These are phyloP conservation scores for Cyclotella atomus DNA, from an alignment of 108 stramenopile genomes.

Conservation along the genomic window DNA sequence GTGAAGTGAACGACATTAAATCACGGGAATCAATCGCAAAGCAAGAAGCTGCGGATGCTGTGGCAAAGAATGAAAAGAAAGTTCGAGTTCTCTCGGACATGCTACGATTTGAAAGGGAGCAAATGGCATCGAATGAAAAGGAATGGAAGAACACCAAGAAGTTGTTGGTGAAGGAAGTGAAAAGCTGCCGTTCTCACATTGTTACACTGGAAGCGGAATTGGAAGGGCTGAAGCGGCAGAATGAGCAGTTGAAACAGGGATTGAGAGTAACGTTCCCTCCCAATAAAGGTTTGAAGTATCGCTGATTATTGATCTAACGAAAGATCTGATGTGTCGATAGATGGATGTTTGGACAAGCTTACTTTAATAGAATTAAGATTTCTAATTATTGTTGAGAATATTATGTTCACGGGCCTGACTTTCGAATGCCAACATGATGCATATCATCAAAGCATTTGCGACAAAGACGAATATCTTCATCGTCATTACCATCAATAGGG, in stretches of 20 bases:
- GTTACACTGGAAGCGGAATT: slow-evolving; percentile 74
- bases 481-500: not conserved
- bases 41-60: slow-evolving; percentile 48
- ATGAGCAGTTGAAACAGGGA: slow-evolving; percentile 65
- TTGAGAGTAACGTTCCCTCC: slow-evolving; percentile 20
- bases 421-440: slow-evolving; percentile 21
- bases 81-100: slow-evolving; percentile 73
- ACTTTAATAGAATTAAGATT: too few species aligned
- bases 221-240: slow-evolving; percentile 78
- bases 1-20: slow-evolving; percentile 39
- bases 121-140: slow-evolving; percentile 63
- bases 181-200: slow-evolving; percentile 77
- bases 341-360: too few species aligned
- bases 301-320: not conserved
- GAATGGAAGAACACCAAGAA: slow-evolving; percentile 85
- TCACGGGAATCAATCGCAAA: slow-evolving; percentile 37
- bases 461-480: slow-evolving; percentile 18
- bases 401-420: not conserved
- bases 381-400: too few species aligned
- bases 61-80: slow-evolving; percentile 62
- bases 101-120: slow-evolving; percentile 83
- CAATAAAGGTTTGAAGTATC: slow-evolving; percentile 31
- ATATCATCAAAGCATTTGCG: slow-evolving; percentile 22
- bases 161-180: slow-evolving; percentile 88
- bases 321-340: too few species aligned